Base-by-base conservation (phyloP, 352 stramenopile species). In the Phytophthora podocarpi region DNA sequence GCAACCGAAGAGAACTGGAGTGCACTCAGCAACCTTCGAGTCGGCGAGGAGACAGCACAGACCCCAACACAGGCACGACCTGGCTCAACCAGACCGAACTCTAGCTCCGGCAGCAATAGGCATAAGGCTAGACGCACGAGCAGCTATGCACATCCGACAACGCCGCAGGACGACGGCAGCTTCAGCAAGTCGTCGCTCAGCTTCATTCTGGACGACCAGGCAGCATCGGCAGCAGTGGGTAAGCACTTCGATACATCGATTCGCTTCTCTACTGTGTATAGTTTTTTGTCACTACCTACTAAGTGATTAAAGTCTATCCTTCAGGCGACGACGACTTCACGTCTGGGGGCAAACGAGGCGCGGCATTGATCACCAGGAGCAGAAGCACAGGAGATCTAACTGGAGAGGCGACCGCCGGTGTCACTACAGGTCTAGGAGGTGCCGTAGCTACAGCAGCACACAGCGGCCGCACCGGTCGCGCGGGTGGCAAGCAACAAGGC, bases 141-240 rank as follows among this genome's bases (percentile, higher is more conserved):
- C 51, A 53, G 62, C 51, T 37, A 68, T 43, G 53, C 39, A 20
- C 43, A 36, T 11, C 36, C 65, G 41, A 52, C 64, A 18, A 67
- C 50, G 11, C 28, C 37, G 7, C 31, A 59, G 45, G 58, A 72
- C 16, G 66, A 76, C 46, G 48, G 39, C 13, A 39, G 37, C 18
- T 61, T 64, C 35, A 82, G 67, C 59, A 91, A 91, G 65, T 86
- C 78, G 4, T 89, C 82, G 56, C 67, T 91, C 26, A 85, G 72
- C 58, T 91, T 91, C 55, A 91, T 91, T 56, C 70, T 91, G 13
- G 82, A 84, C 51, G 74, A 88, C 50, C n/a, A 65, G 34, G 61
- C 60, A 47, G 67, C 59, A 31, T 64, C 64, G 18, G 55, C 48
- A 20, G 71, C 39, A 53, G 60, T 47, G 7, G 64, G 66, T 74